These are phyloP conservation scores for Rhodotorula mucilaginosa DNA, from an alignment of 1,284 basidiomycete species.

Conservation along the genomic window DNA sequence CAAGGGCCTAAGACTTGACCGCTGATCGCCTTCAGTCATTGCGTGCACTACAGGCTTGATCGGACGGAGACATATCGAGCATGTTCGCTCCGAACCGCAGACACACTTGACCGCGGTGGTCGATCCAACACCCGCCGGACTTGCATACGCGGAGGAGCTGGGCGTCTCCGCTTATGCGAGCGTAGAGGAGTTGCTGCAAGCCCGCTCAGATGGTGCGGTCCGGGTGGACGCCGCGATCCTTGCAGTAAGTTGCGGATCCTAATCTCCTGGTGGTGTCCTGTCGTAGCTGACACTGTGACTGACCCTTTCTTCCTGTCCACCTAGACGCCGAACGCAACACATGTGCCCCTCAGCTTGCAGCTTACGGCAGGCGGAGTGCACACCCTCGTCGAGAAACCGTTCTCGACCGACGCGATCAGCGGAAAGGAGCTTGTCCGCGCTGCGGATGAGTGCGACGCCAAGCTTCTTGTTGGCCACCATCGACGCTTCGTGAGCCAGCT, in stretches of 20 bases:
- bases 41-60: slow-evolving; percentile 32
- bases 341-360: slow-evolving; percentile 35
- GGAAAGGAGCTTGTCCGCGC: slow-evolving; percentile 24
- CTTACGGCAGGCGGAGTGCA: slow-evolving; percentile 34
- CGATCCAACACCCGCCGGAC: slow-evolving; percentile 36
- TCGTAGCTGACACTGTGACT: too few species aligned
- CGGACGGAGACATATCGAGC: slow-evolving; percentile 37
- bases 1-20: too few species aligned
- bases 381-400: slow-evolving; percentile 42
- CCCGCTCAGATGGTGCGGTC: slow-evolving; percentile 5
- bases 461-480: slow-evolving; percentile 39
- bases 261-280: background rate
- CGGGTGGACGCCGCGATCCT: slow-evolving; percentile 35
- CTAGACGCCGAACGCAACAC: slow-evolving; percentile 36
- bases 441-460: slow-evolving; percentile 5
- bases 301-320: background rate
- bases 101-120: slow-evolving; percentile 33
- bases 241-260: slow-evolving; percentile 6
- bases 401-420: slow-evolving; percentile 23
- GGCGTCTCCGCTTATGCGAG: slow-evolving; percentile 21
- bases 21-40: too few species aligned
- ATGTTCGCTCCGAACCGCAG: slow-evolving; percentile 24
- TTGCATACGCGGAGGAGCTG: slow-evolving; percentile 12
- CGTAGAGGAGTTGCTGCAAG: slow-evolving; percentile 30
- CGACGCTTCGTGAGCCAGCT: slow-evolving; percentile 30